phyloP scores from a whole-genome alignment of 805 yeast species.

The Candida chilensis region DNA sequence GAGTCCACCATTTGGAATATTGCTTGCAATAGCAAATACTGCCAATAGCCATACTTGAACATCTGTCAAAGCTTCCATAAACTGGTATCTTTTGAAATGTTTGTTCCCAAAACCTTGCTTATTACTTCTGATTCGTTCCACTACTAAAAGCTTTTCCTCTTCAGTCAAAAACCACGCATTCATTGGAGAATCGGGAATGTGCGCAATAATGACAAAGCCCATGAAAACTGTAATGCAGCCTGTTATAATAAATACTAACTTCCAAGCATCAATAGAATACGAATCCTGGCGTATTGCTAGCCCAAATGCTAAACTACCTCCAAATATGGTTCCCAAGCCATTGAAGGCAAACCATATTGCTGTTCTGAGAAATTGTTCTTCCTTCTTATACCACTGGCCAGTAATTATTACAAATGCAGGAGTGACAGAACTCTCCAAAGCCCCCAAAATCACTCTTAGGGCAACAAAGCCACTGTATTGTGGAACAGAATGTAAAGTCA shows the following conservation, averaged over 20 bases:
- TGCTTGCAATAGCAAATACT: constrained; percentile 20
- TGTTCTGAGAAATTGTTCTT: constrained; percentile 32
- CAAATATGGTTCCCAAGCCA: constrained; percentile 36
- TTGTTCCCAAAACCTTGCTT: constrained; percentile 52
- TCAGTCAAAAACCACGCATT: constrained; percentile 20
- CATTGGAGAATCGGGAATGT: constrained; percentile 50
- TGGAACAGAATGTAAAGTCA: constrained; percentile 45
- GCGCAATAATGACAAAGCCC: constrained; percentile 36
- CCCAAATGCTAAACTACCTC: constrained; percentile 52
- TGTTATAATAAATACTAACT: constrained; percentile 44
- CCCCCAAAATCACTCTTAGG: constrained; percentile 41
- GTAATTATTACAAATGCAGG: constrained; percentile 52
- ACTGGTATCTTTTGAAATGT: constrained; percentile 44
- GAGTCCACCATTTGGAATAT: constrained; percentile 48
- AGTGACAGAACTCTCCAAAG: constrained; percentile 42
- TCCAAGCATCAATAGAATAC: constrained; percentile 48
- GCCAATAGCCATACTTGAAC: constrained; percentile 38
- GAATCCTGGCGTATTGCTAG: constrained; percentile 23
- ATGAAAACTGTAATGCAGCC: constrained; percentile 49
- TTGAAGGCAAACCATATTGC: constrained; percentile 33
- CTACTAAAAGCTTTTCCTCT: constrained; percentile 36
- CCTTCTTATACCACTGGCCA: constrained; percentile 46
- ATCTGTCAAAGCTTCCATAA: constrained; percentile 42
- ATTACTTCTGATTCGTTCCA: constrained; percentile 43
- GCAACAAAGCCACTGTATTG: constrained; percentile 35